Conservation (phyloP, 768 basidiomycete genomes). For the Pholiota microspora region DNA sequence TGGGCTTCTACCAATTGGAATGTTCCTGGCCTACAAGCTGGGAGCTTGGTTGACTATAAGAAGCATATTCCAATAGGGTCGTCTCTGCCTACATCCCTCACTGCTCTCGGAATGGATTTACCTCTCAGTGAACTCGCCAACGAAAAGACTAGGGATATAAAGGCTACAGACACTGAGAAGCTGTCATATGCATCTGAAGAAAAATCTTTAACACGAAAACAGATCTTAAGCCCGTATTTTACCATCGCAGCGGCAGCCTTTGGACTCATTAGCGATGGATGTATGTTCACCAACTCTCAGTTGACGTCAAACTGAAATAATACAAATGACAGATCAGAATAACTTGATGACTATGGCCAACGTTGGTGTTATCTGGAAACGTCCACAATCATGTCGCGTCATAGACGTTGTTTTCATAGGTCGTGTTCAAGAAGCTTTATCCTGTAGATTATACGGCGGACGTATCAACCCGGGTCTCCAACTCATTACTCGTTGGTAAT, state of each 20-base stretch:
- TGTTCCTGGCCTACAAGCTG: too few relatives aligned
- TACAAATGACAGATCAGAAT: conserved; percentile 52
- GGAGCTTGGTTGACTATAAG: too few relatives aligned
- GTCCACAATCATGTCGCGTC: not conserved
- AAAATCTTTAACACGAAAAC: conserved; percentile 25
- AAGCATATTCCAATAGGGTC: too few relatives aligned
- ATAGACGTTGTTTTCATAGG: conserved; percentile 31
- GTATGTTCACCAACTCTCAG: conserved; percentile 27
- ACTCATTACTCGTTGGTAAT: conserved; percentile 66
- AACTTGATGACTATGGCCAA: conserved; percentile 72
- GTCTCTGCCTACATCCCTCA: too few relatives aligned
- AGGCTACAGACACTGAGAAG: not conserved
- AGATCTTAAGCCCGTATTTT: conserved; percentile 55
- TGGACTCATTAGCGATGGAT: conserved; percentile 64
- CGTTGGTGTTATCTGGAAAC: conserved; percentile 26
- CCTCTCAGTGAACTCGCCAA: not conserved
- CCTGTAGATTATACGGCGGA: conserved; percentile 56
- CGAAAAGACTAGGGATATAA: not conserved
- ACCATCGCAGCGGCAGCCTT: conserved; percentile 65
- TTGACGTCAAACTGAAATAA: not conserved
- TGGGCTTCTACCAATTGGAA: too few relatives aligned
- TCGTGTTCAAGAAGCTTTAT: conserved; percentile 64
- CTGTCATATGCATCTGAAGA: not conserved
- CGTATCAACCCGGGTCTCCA: conserved; percentile 68
- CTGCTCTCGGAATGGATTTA: too few relatives aligned